Base-by-base conservation (phyloP, 331 rosid genomes). In the Stylosanthes scabra region DNA sequence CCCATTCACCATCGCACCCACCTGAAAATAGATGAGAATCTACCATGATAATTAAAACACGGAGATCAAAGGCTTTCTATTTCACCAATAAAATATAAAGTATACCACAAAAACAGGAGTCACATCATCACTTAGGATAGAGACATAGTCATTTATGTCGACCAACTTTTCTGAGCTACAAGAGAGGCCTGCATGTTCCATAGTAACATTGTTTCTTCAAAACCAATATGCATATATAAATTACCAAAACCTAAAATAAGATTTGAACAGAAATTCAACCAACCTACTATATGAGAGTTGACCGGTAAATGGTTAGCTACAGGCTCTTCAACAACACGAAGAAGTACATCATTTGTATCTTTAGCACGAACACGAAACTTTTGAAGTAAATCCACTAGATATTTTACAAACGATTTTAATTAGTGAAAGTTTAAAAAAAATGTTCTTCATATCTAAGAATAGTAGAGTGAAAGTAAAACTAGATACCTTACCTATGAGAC, bases 1-100 rank as follows among this genome's bases (percentile, higher is more conserved):
- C 40, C 60, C 77, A 47, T 59, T 72, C 34, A 72, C 77, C 77
- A 60, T 72, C 46, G 77, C 67, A 11, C 77, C 68, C 9, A 60
- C 77, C 77, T 60, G 68, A 60, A 49, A 72, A 46, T 15, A 59
- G 51, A 13, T 27, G 2, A 7, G 55, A 60, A 31, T 6, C 77
- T 60, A 12, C 59, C 50, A 72, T 2, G 50, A 72, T 60, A 49
- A 14, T 46, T 59, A 31, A 47, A 72, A 60, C 69, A 3, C 29
- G 59, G 16, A 46, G 6, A 47, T 60, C 51, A 47, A 34, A 58
- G 12, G 15, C 5, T 31, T 28, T 47, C 9, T 31, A 7, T 34
- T 60, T 15, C n/a, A 15, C 20, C 47, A 25, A 31, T 9, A 44
- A 45, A 58, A n/a, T 58, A 47, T n/a, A n/a, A 28, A 45, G n/a